A percentile compares a stretch with the other conserved stretches of the same genome.
Evolutionary conservation across 176 grass and related monocot species (phyloP).

Genomic region (Eremochloa ophiuroides): DNA sequence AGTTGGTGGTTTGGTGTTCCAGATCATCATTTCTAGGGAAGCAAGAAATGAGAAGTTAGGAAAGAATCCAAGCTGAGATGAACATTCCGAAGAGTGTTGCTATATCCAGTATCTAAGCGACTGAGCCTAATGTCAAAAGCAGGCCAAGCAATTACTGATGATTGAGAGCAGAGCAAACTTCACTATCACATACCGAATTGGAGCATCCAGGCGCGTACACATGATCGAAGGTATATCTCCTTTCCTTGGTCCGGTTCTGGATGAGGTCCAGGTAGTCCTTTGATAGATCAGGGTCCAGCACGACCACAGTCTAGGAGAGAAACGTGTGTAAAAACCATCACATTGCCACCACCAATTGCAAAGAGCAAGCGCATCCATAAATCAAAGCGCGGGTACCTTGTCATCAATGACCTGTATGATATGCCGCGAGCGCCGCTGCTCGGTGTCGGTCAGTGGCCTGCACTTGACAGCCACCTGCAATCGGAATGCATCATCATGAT

Average conservation of each 20-base stretch:
- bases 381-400: constrained; percentile 44
- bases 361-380: neutral
- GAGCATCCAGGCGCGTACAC: constrained; percentile 74
- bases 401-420: constrained; percentile 96
- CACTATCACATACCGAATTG: constrained; percentile 56
- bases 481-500: neutral
- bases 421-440: constrained; percentile 62
- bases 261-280: constrained; percentile 95
- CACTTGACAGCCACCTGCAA: constrained; percentile 91
- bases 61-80: neutral
- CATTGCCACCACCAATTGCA: constrained; percentile 14
- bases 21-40: neutral
- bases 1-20: neutral
- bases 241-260: constrained; percentile 95
- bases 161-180: constrained; percentile 1
- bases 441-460: constrained; percentile 75
- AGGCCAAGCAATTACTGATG: neutral
- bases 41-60: neutral
- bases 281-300: constrained; percentile 93
- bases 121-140: neutral
- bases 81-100: neutral
- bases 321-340: constrained; percentile 4
- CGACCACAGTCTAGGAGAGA: constrained; percentile 67
- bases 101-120: neutral
- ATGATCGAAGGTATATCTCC: constrained; percentile 92